Percentiles rank a stretch among this genome's conserved stretches.
These are phyloP conservation scores for Barbarea vulgaris DNA, from an alignment of 345 rosid species.

Conservation along the genomic window DNA sequence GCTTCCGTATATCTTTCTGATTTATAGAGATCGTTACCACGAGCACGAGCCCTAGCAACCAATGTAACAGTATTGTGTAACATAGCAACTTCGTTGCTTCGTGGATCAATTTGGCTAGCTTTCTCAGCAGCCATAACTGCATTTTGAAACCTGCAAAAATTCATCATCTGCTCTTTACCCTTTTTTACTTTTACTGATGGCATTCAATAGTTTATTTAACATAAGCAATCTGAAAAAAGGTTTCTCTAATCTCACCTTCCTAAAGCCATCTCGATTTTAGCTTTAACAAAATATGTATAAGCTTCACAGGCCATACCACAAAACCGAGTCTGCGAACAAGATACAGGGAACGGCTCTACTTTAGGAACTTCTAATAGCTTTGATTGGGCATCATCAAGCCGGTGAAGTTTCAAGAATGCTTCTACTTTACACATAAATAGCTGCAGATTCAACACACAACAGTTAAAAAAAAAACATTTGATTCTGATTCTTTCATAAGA, in stretches of 20 bases:
- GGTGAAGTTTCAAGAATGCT: constrained; percentile 83
- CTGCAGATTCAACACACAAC: constrained; percentile 63
- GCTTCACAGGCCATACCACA: constrained; percentile 89
- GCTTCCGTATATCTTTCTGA: constrained; percentile 97
- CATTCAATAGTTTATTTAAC: background rate
- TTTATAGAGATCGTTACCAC: constrained; percentile 95
- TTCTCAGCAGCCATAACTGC: constrained; percentile 87
- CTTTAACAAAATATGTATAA: constrained; percentile 63
- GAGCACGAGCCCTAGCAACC: constrained; percentile 86
- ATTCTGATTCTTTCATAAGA: background rate
- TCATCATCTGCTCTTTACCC: constrained; percentile 49
- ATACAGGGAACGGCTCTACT: constrained; percentile 57
- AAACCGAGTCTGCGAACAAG: constrained; percentile 58
- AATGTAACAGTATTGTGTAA: constrained; percentile 70
- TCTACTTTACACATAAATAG: constrained; percentile 92
- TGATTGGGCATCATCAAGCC: constrained; percentile 74
- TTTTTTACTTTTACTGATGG: constrained; percentile 20
- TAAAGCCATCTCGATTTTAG: constrained; percentile 84
- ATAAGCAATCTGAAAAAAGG: background rate
- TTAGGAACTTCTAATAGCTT: constrained; percentile 57
- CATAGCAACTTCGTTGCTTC: constrained; percentile 68
- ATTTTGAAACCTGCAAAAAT: constrained; percentile 92
- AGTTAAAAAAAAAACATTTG: constrained; percentile 39
- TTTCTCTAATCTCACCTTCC: constrained; percentile 76
- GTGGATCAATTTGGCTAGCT: constrained; percentile 75